A percentile compares a stretch with the other conserved stretches of the same genome.
Evolutionary conservation across 2,329 filamentous ascomycete genomes (phyloP).

Genomic region (Xylariaceae sp.): DNA sequence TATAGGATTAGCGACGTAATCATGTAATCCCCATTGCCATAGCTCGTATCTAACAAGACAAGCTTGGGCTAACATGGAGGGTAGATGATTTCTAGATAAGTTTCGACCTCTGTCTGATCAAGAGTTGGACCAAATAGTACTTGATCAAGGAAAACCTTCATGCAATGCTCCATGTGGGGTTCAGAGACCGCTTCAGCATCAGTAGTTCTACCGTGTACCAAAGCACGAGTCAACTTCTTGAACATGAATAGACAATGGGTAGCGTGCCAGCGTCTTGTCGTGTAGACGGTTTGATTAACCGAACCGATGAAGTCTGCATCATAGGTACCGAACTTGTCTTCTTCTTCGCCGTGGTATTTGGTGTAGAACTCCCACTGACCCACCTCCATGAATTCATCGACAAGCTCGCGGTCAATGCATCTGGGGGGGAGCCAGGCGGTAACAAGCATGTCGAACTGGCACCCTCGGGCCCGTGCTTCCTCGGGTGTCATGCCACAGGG

Average conservation of each 20-base stretch:
- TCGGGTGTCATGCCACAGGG: slow-evolving; percentile 10
- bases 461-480: slow-evolving; percentile 7
- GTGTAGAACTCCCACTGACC: slow-evolving; percentile 11
- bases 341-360: slow-evolving; percentile 4
- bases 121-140: slow-evolving; percentile 6
- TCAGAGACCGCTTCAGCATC: slow-evolving; percentile 8
- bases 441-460: slow-evolving; percentile 9
- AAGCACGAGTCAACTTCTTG: slow-evolving; percentile 10
- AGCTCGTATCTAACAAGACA: no score
- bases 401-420: slow-evolving; percentile 8
- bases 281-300: slow-evolving; percentile 7
- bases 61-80: slow-evolving; percentile 8
- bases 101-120: slow-evolving; percentile 5
- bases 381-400: slow-evolving; percentile 8
- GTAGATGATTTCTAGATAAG: slow-evolving; percentile 9
- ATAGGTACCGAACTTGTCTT: slow-evolving; percentile 3
- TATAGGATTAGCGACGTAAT: no score
- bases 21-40: no score
- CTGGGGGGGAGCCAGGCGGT: slow-evolving; percentile 11
- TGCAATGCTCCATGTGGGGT: slow-evolving; percentile 9
- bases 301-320: slow-evolving; percentile 4
- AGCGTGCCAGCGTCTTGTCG: slow-evolving; percentile 10
- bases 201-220: slow-evolving; percentile 8
- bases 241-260: slow-evolving; percentile 12
- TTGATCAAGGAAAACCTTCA: slow-evolving; percentile 10